Conservation (phyloP, 2,329 filamentous ascomycete genomes). For the Cadophora sp. region DNA sequence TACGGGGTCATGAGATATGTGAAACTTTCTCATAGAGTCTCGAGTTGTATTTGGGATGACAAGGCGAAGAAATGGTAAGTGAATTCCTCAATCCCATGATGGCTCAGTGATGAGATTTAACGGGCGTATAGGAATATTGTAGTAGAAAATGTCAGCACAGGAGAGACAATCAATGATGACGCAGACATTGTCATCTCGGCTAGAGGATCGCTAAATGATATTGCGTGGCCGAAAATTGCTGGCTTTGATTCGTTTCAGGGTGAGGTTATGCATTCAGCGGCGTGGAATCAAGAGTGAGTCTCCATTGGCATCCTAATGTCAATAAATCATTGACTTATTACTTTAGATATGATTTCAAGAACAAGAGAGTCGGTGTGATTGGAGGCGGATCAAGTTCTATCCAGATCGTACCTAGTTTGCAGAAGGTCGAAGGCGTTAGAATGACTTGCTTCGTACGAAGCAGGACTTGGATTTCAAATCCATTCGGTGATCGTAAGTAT, state of each 20-base stretch:
- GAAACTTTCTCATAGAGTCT: conserved; percentile 61
- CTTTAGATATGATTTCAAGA: conserved; percentile 53
- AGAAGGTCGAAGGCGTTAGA: conserved; percentile 51
- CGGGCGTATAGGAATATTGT: conserved; percentile 49
- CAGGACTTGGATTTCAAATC: conserved; percentile 57
- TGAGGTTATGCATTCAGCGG: conserved; percentile 63
- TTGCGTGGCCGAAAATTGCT: conserved; percentile 66
- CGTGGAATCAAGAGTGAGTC: conserved; percentile 53
- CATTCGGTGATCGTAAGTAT: conserved; percentile 50
- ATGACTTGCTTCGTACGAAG: conserved; percentile 56
- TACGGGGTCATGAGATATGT: conserved; percentile 67
- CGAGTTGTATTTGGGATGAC: conserved; percentile 62
- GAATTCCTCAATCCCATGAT: background rate
- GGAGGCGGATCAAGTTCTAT: conserved; percentile 60
- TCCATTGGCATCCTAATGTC: background rate
- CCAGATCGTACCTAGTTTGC: conserved; percentile 58
- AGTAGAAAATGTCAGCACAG: conserved; percentile 49
- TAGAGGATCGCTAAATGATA: conserved; percentile 70
- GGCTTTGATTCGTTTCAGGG: conserved; percentile 58
- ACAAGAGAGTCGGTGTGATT: conserved; percentile 57
- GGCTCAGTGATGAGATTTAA: background rate
- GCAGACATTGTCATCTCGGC: conserved; percentile 69
- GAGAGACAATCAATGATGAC: conserved; percentile 51
- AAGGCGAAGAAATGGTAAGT: conserved; percentile 51
- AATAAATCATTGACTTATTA: conserved; percentile 21